phyloP scores from a whole-genome alignment of 2,329 filamentous ascomycete genomes.

The Bipolaris victoriae region DNA sequence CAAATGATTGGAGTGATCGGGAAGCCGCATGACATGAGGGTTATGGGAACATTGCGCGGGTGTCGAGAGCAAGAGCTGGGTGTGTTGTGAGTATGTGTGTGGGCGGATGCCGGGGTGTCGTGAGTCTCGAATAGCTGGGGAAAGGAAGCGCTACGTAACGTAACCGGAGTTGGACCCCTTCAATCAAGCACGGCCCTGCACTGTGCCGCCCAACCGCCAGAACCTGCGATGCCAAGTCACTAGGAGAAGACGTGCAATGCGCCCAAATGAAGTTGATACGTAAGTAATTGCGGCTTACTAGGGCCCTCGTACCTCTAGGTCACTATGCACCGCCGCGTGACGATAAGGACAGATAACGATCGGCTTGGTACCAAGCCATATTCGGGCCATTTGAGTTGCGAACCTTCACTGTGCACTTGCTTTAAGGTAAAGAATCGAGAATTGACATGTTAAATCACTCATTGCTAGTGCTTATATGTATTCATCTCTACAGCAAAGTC shows the following conservation, averaged over 20 bases:
- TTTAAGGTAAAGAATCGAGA: not conserved
- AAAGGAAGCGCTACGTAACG: slow-evolving; percentile 29
- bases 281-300: slow-evolving; percentile 8
- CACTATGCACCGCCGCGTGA: not conserved
- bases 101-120: slow-evolving; percentile 15
- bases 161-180: slow-evolving; percentile 15
- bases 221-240: slow-evolving; percentile 18
- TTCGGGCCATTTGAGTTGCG: not conserved
- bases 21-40: slow-evolving; percentile 42
- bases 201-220: slow-evolving; percentile 14
- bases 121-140: slow-evolving; percentile 23
- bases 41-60: slow-evolving; percentile 37
- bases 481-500: not conserved
- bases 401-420: not conserved
- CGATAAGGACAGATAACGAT: slow-evolving; percentile 36
- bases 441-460: not conserved
- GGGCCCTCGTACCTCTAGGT: slow-evolving; percentile 3
- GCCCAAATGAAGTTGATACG: slow-evolving; percentile 12
- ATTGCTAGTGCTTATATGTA: not conserved
- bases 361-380: slow-evolving; percentile 2
- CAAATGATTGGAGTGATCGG: slow-evolving; percentile 32
- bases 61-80: slow-evolving; percentile 10
- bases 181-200: slow-evolving; percentile 26
- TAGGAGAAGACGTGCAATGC: slow-evolving; percentile 11
- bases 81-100: slow-evolving; percentile 17